These are phyloP conservation scores for Penicillium sp. DNA, from an alignment of 2,329 filamentous ascomycete genomes.

Conservation along the genomic window DNA sequence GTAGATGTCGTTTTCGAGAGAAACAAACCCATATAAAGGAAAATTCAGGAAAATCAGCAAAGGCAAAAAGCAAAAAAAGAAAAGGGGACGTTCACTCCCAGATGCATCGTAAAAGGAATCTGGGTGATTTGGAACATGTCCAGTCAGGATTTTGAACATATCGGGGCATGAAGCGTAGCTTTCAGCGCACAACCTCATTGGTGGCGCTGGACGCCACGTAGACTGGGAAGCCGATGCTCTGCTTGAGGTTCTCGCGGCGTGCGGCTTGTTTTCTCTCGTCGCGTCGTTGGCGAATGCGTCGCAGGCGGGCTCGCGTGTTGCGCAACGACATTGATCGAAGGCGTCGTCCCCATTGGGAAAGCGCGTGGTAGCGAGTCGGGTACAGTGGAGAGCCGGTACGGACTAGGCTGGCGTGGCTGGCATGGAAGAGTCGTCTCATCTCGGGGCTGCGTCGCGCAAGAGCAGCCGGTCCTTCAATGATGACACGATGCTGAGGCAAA, in stretches of 20 bases:
- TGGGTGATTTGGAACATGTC: conserved; percentile 16
- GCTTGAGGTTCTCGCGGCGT: conserved; percentile 52
- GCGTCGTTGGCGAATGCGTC: conserved; percentile 42
- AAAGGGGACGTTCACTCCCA: background rate
- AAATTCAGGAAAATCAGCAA: conserved; percentile 1
- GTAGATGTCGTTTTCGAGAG: conserved; percentile 17
- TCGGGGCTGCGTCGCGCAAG: conserved; percentile 34
- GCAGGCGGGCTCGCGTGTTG: conserved; percentile 49
- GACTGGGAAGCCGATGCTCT: conserved; percentile 52
- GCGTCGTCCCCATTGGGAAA: conserved; percentile 47
- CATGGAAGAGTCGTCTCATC: conserved; percentile 25
- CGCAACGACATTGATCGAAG: conserved; percentile 53
- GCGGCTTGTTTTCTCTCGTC: conserved; percentile 51
- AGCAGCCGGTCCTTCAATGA: conserved; percentile 41
- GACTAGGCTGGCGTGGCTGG: conserved; percentile 33
- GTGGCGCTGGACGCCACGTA: conserved; percentile 35
- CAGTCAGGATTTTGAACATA: conserved; percentile 8
- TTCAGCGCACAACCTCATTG: conserved; percentile 15
- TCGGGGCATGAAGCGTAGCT: conserved; percentile 2
- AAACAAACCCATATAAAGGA: conserved; percentile 6
- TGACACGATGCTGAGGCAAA: conserved; percentile 50
- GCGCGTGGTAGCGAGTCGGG: conserved; percentile 26
- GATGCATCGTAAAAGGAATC: conserved; percentile 14
- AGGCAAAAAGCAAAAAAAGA: conserved; percentile 4
- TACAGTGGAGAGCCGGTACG: conserved; percentile 34